Percentiles rank a stretch among this genome's conserved stretches.
These are phyloP conservation scores for Alternaria longipes DNA, from an alignment of 2,329 filamentous ascomycete genomes.

Conservation along the genomic window DNA sequence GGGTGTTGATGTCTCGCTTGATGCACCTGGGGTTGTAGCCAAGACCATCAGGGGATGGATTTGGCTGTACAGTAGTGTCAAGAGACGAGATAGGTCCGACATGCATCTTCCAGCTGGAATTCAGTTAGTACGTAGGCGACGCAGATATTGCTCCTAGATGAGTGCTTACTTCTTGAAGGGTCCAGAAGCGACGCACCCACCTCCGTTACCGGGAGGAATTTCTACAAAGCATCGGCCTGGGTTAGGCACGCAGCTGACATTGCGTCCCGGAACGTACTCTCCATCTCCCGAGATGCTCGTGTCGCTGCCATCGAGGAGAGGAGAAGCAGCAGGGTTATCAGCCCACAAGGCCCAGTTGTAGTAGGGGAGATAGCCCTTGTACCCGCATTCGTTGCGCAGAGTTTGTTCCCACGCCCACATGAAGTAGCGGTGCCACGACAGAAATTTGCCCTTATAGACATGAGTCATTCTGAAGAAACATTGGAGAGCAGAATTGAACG, in stretches of 20 bases:
- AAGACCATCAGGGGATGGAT: slow-evolving; percentile 38
- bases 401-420: slow-evolving; percentile 53
- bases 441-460: slow-evolving; percentile 35
- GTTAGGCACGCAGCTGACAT: slow-evolving; percentile 2
- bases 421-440: slow-evolving; percentile 54
- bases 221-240: slow-evolving; percentile 3
- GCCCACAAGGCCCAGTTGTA: slow-evolving; percentile 13
- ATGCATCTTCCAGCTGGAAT: slow-evolving; percentile 44
- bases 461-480: slow-evolving; percentile 15
- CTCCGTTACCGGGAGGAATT: slow-evolving; percentile 56
- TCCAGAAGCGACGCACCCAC: slow-evolving; percentile 62
- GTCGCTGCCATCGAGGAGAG: slow-evolving; percentile 10
- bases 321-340: slow-evolving; percentile 5
- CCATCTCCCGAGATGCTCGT: slow-evolving; percentile 12
- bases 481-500: background rate
- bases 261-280: slow-evolving; percentile 3
- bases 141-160: slow-evolving; percentile 41
- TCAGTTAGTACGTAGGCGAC: too few species aligned
- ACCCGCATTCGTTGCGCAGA: slow-evolving; percentile 50
- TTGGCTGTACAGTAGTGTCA: slow-evolving; percentile 35
- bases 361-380: slow-evolving; percentile 11
- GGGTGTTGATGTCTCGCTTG: slow-evolving; percentile 46
- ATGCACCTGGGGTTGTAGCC: slow-evolving; percentile 51
- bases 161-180: slow-evolving; percentile 36
- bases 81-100: slow-evolving; percentile 58